These are phyloP conservation scores for Inga leiocalycina DNA, from an alignment of 306 rosid species.

Conservation along the genomic window DNA sequence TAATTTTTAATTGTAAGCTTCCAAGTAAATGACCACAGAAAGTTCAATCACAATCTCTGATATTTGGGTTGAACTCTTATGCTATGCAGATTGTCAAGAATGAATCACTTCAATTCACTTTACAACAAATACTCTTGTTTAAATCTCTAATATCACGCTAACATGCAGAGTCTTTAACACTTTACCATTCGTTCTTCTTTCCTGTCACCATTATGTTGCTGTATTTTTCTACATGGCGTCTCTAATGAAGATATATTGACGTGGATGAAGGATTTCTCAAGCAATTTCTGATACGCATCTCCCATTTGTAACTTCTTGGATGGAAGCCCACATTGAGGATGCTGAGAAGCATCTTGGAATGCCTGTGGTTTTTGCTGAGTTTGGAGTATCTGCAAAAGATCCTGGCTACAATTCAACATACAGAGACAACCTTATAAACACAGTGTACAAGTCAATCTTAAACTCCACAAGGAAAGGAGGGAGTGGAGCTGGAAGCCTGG, in stretches of 20 bases:
- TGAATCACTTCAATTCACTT: not conserved
- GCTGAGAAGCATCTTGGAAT: constrained; percentile 83
- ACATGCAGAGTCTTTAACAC: not conserved
- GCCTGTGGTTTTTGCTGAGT: constrained; percentile 86
- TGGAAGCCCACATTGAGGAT: constrained; percentile 92
- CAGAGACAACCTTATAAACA: constrained; percentile 60
- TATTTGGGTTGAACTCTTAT: not conserved
- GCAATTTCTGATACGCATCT: constrained; percentile 69
- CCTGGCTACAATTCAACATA: constrained; percentile 76
- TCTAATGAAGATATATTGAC: constrained; percentile 32
- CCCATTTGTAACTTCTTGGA: constrained; percentile 85
- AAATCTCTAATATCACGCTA: not conserved
- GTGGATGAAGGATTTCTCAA: constrained; percentile 58
- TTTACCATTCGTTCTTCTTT: not conserved
- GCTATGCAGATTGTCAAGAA: not conserved
- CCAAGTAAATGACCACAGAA: not conserved
- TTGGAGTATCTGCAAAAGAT: constrained; percentile 82
- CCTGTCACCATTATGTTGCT: not conserved
- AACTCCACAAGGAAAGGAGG: constrained; percentile 91
- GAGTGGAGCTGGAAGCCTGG: constrained; percentile 82
- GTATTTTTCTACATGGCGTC: not conserved
- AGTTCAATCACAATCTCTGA: not conserved
- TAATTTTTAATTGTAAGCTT: not conserved
- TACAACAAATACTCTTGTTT: not conserved
- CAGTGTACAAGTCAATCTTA: constrained; percentile 68